These are phyloP conservation scores for Geum urbanum DNA, from an alignment of 306 rosid species.

Conservation along the genomic window DNA sequence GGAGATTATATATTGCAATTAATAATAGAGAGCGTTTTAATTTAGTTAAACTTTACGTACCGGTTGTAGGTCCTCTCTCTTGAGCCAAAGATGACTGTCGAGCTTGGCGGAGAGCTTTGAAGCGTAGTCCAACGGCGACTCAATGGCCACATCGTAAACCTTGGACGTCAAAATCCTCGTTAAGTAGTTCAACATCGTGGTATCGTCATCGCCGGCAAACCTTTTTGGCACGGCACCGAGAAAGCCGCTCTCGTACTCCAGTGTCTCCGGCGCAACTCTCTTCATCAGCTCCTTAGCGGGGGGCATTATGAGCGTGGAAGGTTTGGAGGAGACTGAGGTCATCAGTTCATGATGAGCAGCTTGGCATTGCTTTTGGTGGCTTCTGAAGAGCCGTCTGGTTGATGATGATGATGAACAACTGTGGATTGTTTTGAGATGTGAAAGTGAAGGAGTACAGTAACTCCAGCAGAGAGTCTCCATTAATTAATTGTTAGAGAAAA, in stretches of 20 bases:
- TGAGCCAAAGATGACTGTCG: conserved; percentile 72
- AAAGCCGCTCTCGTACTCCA: conserved; percentile 65
- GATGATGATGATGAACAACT: not conserved
- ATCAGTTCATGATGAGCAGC: not conserved
- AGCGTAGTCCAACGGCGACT: conserved; percentile 68
- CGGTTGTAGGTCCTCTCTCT: conserved; percentile 87
- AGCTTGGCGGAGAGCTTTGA: conserved; percentile 61
- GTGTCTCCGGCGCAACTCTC: conserved; percentile 15
- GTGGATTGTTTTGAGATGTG: not conserved
- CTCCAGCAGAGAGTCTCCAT: too few species aligned
- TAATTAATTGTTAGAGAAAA: too few species aligned
- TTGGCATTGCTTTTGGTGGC: not conserved
- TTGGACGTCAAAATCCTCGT: conserved; percentile 63
- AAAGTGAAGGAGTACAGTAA: not conserved
- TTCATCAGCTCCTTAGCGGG: not conserved
- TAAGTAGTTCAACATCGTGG: conserved; percentile 49
- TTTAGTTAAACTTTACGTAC: conserved; percentile 40
- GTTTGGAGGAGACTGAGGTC: not conserved
- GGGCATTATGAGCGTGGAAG: not conserved
- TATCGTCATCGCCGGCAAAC: conserved; percentile 1
- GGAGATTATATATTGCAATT: not conserved
- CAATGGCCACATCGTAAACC: conserved; percentile 76
- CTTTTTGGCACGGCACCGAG: conserved; percentile 60
- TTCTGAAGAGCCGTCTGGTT: not conserved
- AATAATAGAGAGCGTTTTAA: not conserved